A percentile compares a stretch with the other conserved stretches of the same genome.
Conservation (phyloP, 164 flowering plant species). For the Nymphaea colorata region DNA sequence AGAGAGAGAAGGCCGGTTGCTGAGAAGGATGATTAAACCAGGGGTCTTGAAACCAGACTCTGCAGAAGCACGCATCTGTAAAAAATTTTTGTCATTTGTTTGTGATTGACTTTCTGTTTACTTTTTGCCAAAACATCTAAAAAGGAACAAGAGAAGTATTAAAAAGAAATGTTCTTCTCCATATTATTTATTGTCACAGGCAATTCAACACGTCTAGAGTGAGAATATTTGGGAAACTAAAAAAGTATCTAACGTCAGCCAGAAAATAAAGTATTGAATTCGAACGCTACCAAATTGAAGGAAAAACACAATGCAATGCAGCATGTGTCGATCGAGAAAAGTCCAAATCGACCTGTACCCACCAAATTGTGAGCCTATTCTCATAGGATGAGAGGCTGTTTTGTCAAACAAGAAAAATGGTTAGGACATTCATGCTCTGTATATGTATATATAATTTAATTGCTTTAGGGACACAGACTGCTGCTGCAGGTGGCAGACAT, state of each 20-base stretch:
- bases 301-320: too few relatives aligned
- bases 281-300: neutral
- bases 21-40: too few relatives aligned
- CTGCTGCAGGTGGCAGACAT: too few relatives aligned
- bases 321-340: neutral
- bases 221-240: neutral
- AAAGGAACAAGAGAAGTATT: neutral
- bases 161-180: too few relatives aligned
- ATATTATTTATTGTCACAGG: neutral
- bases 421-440: too few relatives aligned
- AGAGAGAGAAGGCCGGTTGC: too few relatives aligned
- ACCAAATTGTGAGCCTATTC: neutral
- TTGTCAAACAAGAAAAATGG: too few relatives aligned
- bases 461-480: constrained; percentile 1
- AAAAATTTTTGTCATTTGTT: neutral
- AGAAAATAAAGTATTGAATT: neutral
- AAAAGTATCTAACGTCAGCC: neutral
- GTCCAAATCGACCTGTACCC: neutral
- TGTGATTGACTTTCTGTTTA: neutral
- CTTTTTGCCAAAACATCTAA: neutral
- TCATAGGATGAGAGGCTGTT: too few relatives aligned
- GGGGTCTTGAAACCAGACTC: too few relatives aligned
- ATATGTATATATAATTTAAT: too few relatives aligned
- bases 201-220: neutral
- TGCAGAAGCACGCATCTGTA: too few relatives aligned